A percentile compares a stretch with the other conserved stretches of the same genome.
These are phyloP conservation scores for Hygrophila difformis DNA, from an alignment of 257 asterid species.

Conservation along the genomic window DNA sequence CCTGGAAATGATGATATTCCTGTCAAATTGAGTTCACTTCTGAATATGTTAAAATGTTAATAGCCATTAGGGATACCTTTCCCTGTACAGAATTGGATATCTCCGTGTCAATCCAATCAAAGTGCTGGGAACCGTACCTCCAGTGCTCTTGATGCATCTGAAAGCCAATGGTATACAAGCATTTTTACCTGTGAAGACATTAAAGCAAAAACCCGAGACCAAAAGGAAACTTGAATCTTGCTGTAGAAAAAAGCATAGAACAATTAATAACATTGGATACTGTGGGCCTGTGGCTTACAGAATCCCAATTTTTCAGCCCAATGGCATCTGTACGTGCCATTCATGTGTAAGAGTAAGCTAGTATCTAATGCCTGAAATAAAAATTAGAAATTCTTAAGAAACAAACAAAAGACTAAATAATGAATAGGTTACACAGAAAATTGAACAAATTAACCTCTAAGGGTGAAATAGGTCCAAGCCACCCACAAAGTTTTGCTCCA, in stretches of 20 bases:
- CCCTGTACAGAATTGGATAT: slow-evolving; percentile 80
- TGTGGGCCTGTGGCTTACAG: slow-evolving; percentile 54
- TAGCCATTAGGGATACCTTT: slow-evolving; percentile 55
- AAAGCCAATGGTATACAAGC: slow-evolving; percentile 67
- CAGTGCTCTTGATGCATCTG: slow-evolving; percentile 72
- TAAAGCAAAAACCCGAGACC: slow-evolving; percentile 17
- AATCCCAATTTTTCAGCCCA: slow-evolving; percentile 96
- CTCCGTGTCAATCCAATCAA: slow-evolving; percentile 69
- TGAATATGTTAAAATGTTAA: slow-evolving; percentile 6
- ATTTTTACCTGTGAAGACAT: slow-evolving; percentile 49
- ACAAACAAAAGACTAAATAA: slow-evolving; percentile 10
- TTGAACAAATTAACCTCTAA: slow-evolving; percentile 51
- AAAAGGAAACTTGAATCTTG: slow-evolving; percentile 16
- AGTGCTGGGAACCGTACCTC: slow-evolving; percentile 87
- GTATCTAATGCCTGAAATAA: slow-evolving; percentile 51
- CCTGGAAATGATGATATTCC: slow-evolving; percentile 33
- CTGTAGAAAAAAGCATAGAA: slow-evolving; percentile 10
- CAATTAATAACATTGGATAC: no score
- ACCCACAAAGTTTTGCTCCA: slow-evolving; percentile 89
- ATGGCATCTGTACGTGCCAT: slow-evolving; percentile 92
- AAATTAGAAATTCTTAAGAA: slow-evolving; percentile 12
- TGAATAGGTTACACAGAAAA: slow-evolving; percentile 15
- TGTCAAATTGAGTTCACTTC: slow-evolving; percentile 17
- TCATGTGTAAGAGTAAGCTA: slow-evolving; percentile 58
- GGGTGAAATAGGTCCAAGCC: slow-evolving; percentile 81